These are phyloP conservation scores for Rhynchosporium graminicola DNA, from an alignment of 2,329 filamentous ascomycete species.

Conservation along the genomic window DNA sequence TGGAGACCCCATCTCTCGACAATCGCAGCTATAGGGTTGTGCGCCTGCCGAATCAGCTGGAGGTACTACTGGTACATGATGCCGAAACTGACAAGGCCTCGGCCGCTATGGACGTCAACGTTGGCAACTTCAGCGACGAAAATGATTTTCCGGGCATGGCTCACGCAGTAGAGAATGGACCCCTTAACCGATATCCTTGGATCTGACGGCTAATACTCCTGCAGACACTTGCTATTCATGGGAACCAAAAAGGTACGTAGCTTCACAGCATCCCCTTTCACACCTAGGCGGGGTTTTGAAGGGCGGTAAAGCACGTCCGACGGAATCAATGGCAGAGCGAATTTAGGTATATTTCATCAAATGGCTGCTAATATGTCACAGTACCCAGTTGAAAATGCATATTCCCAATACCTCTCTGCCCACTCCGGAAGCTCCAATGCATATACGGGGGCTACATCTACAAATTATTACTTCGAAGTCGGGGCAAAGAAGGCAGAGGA, in stretches of 20 bases:
- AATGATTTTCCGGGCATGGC: conserved; percentile 92
- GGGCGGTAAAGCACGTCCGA: neutral
- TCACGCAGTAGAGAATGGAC: conserved; percentile 65
- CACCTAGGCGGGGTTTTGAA: neutral
- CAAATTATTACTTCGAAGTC: conserved; percentile 97
- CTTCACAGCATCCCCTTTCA: neutral
- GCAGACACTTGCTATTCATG: conserved; percentile 80
- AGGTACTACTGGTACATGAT: conserved; percentile 91
- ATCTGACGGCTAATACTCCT: conserved; percentile 45
- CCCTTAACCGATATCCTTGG: neutral
- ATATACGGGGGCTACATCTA: conserved; percentile 89
- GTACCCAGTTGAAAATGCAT: conserved; percentile 94
- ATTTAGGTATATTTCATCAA: neutral
- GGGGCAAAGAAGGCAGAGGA: conserved; percentile 77
- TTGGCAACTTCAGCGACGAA: conserved; percentile 92
- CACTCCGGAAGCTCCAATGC: conserved; percentile 94
- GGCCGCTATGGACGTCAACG: conserved; percentile 91
- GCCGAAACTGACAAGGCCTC: conserved; percentile 95
- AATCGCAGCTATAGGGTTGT: conserved; percentile 87
- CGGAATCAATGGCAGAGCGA: neutral
- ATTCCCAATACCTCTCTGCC: conserved; percentile 86
- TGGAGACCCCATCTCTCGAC: conserved; percentile 84
- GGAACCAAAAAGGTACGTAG: conserved; percentile 80
- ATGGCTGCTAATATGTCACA: conserved; percentile 40
- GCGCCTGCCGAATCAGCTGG: conserved; percentile 81